Evolutionary conservation across 192 early-diverging fungal species (phyloP).

Genomic region (Lobosporangium transversale): DNA sequence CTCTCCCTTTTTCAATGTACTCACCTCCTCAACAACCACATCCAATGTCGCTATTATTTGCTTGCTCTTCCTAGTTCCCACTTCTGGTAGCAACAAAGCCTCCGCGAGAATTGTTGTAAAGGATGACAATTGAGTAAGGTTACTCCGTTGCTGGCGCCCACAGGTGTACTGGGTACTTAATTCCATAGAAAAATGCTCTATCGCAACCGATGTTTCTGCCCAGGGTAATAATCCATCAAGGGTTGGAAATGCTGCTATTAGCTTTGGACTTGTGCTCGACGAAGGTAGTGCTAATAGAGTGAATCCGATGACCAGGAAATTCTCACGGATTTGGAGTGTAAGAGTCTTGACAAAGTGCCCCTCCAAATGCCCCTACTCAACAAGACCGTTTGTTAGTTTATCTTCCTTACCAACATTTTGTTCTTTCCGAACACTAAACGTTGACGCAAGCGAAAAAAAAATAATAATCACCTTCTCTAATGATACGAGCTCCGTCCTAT

Average conservation of each 20-base stretch:
- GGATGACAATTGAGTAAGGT: background rate
- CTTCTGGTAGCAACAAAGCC: conserved; percentile 4
- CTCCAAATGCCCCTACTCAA: conserved; percentile 18
- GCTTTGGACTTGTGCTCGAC: conserved; percentile 8
- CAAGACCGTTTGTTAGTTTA: too few relatives aligned
- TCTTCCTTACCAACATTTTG: too few relatives aligned
- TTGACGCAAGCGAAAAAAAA: background rate
- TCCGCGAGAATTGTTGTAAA: conserved; percentile 19
- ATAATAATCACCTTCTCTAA: conserved; percentile 24
- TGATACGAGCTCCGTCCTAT: conserved; percentile 36
- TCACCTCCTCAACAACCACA: conserved; percentile 39
- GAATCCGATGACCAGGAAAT: conserved; percentile 35
- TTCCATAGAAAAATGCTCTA: conserved; percentile 27
- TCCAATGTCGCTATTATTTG: conserved; percentile 22
- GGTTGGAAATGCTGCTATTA: conserved; percentile 16
- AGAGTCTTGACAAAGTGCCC: conserved; percentile 38
- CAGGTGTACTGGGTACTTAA: background rate
- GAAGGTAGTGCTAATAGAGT: conserved; percentile 33
- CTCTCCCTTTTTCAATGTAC: background rate
- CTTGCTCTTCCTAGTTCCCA: conserved; percentile 27
- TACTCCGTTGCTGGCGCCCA: background rate
- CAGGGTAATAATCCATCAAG: conserved; percentile 42
- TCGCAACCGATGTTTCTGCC: conserved; percentile 42
- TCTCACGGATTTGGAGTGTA: conserved; percentile 31
- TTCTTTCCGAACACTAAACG: background rate